Evolutionary conservation across 176 grass and related monocot genomes (phyloP).

Genomic region (Musa troglodytarum): DNA sequence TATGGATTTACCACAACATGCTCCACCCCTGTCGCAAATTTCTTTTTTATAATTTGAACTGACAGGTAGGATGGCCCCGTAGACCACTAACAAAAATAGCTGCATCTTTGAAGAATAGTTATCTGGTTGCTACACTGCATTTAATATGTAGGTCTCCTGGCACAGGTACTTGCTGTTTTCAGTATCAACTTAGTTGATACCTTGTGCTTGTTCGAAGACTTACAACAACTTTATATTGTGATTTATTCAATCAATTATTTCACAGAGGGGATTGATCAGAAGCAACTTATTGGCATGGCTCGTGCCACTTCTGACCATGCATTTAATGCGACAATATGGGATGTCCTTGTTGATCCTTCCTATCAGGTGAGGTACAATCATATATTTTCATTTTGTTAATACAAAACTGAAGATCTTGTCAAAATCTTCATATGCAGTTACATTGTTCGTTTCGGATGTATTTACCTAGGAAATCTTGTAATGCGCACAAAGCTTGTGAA

Average conservation of each 20-base stretch:
- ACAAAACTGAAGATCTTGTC: background rate
- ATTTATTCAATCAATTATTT: constrained; percentile 28
- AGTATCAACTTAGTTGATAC: background rate
- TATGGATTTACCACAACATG: no score
- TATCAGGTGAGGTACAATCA: constrained; percentile 44
- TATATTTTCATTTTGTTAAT: background rate
- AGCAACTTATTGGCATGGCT: constrained; percentile 78
- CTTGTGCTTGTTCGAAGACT: background rate
- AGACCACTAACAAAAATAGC: constrained; percentile 83
- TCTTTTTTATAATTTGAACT: constrained; percentile 25
- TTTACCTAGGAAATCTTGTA: background rate
- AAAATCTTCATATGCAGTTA: background rate
- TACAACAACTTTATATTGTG: no score
- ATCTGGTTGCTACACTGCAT: constrained; percentile 79
- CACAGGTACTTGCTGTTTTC: constrained; percentile 26
- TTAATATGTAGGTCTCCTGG: constrained; percentile 40
- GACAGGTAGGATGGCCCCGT: constrained; percentile 87
- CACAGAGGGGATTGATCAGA: constrained; percentile 78
- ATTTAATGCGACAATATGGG: constrained; percentile 97
- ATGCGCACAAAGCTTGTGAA: no score
- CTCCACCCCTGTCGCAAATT: no score
- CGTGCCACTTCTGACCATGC: constrained; percentile 93
- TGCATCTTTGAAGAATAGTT: constrained; percentile 85
- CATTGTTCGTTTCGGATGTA: background rate
- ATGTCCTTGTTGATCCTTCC: constrained; percentile 89